These are phyloP conservation scores for Ambrosiella beaveri DNA, from an alignment of 2,329 filamentous ascomycete genomes.

Conservation along the genomic window DNA sequence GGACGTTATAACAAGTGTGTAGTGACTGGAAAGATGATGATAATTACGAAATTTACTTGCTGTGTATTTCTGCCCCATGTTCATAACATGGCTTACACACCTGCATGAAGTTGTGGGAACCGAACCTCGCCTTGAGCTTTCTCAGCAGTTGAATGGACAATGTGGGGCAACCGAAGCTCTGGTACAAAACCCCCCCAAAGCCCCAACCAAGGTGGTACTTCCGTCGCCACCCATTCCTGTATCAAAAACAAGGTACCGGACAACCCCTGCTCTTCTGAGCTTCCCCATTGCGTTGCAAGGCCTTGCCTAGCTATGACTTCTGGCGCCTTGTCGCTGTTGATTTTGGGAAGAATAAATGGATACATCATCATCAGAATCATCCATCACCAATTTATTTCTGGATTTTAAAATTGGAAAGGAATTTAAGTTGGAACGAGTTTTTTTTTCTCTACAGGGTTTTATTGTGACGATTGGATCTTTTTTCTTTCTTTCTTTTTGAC, in stretches of 20 bases:
- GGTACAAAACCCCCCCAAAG: no score
- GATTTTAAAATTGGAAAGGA: neutral
- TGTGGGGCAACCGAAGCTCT: neutral
- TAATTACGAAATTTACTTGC: no score
- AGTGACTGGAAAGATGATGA: no score
- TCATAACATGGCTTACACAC: neutral
- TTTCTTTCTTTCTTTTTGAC: no score
- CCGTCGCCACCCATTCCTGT: neutral
- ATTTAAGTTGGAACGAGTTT: no score
- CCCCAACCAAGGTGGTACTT: neutral
- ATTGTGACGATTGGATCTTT: no score
- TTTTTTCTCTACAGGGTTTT: no score
- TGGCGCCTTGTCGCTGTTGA: neutral
- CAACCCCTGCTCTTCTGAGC: neutral
- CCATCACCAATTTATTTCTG: neutral
- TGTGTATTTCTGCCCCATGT: no score
- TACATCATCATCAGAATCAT: neutral
- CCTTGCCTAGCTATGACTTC: conserved; percentile 2
- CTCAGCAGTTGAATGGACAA: neutral
- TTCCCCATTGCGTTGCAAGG: conserved; percentile 7
- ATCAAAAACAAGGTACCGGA: neutral
- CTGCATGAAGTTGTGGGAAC: neutral
- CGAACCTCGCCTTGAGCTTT: neutral
- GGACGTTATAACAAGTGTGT: no score
- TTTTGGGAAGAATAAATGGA: neutral